phyloP scores from a whole-genome alignment of 2,329 filamentous ascomycete genomes.

The Phyllosticta paracitricarpa region DNA sequence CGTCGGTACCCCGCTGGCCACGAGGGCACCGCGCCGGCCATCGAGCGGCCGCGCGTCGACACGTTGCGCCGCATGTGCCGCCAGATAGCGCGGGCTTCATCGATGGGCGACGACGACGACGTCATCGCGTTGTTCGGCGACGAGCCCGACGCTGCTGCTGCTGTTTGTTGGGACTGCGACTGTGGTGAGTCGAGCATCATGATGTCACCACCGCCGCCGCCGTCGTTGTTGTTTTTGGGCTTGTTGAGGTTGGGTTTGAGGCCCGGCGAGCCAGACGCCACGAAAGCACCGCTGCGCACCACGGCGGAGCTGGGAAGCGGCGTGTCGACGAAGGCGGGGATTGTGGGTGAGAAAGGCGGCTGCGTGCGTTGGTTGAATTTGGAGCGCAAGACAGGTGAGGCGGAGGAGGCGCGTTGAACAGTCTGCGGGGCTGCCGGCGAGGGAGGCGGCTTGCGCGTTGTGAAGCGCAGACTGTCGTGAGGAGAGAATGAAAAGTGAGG shows the following conservation, averaged over 20 bases:
- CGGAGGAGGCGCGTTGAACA: slow-evolving; percentile 2
- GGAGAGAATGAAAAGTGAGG: slow-evolving; percentile 4
- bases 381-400: not conserved
- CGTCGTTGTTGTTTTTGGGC: not conserved
- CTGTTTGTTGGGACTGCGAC: not conserved
- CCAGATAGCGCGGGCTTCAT: slow-evolving; percentile 10
- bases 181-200: not conserved
- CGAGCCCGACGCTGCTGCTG: not conserved
- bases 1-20: slow-evolving; percentile 7
- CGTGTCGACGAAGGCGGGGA: not conserved
- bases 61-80: slow-evolving; percentile 10
- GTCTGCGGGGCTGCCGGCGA: not conserved
- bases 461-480: slow-evolving; percentile 8
- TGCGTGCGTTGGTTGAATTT: not conserved
- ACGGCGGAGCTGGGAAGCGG: not conserved
- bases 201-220: too few relatives aligned
- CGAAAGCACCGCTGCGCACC: not conserved
- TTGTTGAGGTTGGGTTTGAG: not conserved
- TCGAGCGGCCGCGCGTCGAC: slow-evolving; percentile 3
- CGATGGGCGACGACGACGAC: slow-evolving; percentile 5
- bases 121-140: not conserved
- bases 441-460: not conserved
- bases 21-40: slow-evolving; percentile 2
- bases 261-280: not conserved
- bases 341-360: not conserved